Evolutionary conservation across 345 rosid genomes (phyloP), one percentile per base, ranked within the genome.

Genomic region (Eucalyptus marginata): DNA sequence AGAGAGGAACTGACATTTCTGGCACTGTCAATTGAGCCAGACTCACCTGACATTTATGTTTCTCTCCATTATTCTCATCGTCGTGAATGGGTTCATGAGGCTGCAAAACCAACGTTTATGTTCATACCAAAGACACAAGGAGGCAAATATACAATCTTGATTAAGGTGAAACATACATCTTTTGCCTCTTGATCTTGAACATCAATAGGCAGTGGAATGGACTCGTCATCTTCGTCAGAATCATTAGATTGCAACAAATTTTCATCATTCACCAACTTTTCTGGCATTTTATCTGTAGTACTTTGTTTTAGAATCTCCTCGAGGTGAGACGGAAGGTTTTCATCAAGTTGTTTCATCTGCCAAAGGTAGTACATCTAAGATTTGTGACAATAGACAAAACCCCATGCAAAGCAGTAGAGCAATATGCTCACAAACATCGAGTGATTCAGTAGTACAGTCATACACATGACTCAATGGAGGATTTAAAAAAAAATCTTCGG

Each of bases 341-440:
- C 96, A 89, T 95, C 96, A 86, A 96, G 94, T 92, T 95, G 92
- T 91, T 94, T 96, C 90, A 93, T 90, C 99, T 97, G 91, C 86
- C 33, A 44, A 83, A 89, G 8, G 62, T 47, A 33, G 86, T 86
- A 14, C 2, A 0, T 31, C 56, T 49, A 10, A n/a, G 29, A 86
- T 86, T 76, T 76, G 47, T 36, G 50, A 54, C 44, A 86, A 25
- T 36, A 36, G 27, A 71, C 83, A 71, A 71, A 40, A 36, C 8
- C 83, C 22, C 3, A 40, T 20, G 47, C 83, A 76, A 71, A 5
- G 0, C 46, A 5, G 83, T 6, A 40, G 4, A 76, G 27, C 14
- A 12, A 76, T 20, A 40, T 76, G 27, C 43, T 76, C 47, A 76
- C 14, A 76, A 40, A 76, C 83, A 18, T 76, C 20, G 47, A 76